Base-by-base conservation (phyloP, 352 stramenopile genomes). In the Phytophthora hibernalis region DNA sequence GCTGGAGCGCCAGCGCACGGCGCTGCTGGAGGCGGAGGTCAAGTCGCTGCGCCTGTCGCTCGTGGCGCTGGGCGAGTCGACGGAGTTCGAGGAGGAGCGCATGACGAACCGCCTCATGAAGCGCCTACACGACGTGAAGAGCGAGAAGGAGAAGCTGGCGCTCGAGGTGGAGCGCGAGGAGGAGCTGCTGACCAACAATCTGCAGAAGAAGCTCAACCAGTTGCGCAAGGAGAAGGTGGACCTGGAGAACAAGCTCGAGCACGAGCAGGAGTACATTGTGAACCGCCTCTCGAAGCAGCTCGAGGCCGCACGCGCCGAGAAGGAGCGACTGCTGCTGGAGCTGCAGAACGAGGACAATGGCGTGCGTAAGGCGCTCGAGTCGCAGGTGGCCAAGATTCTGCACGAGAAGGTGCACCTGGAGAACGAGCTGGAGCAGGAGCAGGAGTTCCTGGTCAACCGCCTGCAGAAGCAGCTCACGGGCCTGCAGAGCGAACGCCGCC, bases 251-350 rank as follows among this genome's bases (percentile, higher is more conserved):
- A 93, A 96, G 64, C 82, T 97, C 10, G 91, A 97, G 76, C 79
- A 90, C 60, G 91, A 97, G 62, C 90, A 97, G 73, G 91, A 97
- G 57, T 97, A 96, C 73, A 94, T 97, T 40, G 90, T 97, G 18
- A 97, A 97, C 79, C 95, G 95, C 51, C 83, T 97, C 42, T 79
- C 86, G 65, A 94, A 94, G 65, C 85, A 96, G 63, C 76, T 96
- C 1, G 86, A 94, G 48, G 76, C 82, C 2, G 84, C 86, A 9
- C 83, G 83, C 48, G 56, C 53, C 22, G 84, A 94, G 53, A 92
- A 92, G 51, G 86, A 92, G 57, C 73, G 84, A 3, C 59, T 94
- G 56, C 53, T 94, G 20, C 56, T 72, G 24, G 86, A 94, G 62
- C 75, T 93, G 42, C 76, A 87, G 45, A 74, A 80, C 26, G 85